Evolutionary conservation across 2,329 filamentous ascomycete genomes (phyloP).

Genomic region (Penicillium verrucosum): DNA sequence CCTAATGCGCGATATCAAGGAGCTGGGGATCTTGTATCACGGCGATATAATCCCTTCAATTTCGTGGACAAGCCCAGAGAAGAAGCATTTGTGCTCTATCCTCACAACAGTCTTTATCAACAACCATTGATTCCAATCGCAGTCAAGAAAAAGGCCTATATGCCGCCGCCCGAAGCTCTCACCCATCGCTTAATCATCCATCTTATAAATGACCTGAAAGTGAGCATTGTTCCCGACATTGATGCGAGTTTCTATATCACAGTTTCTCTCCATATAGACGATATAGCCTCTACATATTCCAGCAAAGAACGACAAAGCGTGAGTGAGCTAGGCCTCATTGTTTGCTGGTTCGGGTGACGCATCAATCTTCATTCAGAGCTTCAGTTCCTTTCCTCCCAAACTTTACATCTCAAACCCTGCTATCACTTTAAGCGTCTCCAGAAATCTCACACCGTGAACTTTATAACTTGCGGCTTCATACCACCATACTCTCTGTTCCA

Average conservation of each 20-base stretch:
- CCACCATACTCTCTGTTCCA: background rate
- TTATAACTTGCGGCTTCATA: background rate
- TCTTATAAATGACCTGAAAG: background rate
- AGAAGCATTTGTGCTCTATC: background rate
- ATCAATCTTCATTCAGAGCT: background rate
- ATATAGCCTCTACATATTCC: background rate
- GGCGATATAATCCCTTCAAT: too few species aligned
- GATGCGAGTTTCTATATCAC: too few species aligned
- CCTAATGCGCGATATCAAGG: too few species aligned
- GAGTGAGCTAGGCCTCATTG: background rate
- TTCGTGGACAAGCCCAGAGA: too few species aligned
- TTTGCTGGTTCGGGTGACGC: background rate
- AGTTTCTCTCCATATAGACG: fast-evolving
- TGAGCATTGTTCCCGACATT: background rate
- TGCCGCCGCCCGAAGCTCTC: background rate
- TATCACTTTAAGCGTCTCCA: background rate
- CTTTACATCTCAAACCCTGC: background rate
- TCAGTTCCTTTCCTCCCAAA: background rate
- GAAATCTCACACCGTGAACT: too few species aligned
- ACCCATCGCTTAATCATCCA: background rate
- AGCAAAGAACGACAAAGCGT: background rate
- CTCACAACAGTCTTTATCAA: background rate
- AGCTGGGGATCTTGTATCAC: background rate
- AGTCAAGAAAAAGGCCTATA: too few species aligned
- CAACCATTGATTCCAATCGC: background rate